Conservation (phyloP, 371 early-diverging fungal genomes). For the Mucor circinelloides region DNA sequence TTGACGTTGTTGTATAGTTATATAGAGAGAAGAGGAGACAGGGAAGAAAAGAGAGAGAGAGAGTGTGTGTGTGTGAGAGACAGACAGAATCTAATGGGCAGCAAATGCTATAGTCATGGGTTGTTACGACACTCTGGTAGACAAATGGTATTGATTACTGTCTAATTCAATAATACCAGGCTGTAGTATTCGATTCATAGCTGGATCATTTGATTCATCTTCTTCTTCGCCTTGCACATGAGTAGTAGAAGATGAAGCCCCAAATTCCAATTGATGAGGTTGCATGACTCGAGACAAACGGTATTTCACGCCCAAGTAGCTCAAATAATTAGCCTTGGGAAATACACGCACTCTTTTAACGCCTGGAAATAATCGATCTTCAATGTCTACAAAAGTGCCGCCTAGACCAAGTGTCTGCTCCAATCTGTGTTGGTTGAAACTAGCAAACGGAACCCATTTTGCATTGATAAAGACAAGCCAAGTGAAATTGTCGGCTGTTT, state of each 20-base stretch:
- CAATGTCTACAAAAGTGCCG: slow-evolving; percentile 53
- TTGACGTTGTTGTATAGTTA: not conserved
- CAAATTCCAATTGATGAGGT: slow-evolving; percentile 34
- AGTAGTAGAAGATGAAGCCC: not conserved
- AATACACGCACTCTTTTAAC: slow-evolving; percentile 53
- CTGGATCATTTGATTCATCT: slow-evolving; percentile 16
- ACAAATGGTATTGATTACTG: not conserved
- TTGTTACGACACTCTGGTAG: slow-evolving; percentile 7
- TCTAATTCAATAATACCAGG: not conserved
- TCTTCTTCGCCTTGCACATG: slow-evolving; percentile 1
- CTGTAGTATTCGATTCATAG: slow-evolving; percentile 11
- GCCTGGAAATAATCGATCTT: slow-evolving; percentile 45
- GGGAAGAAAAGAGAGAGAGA: not conserved
- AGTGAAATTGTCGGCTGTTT: slow-evolving; percentile 30
- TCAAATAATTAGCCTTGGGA: slow-evolving; percentile 50
- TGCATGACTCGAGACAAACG: slow-evolving; percentile 54
- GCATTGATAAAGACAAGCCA: slow-evolving; percentile 51
- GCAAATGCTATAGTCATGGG: not conserved
- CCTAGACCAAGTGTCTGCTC: slow-evolving; percentile 51
- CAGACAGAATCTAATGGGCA: not conserved
- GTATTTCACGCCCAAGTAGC: slow-evolving; percentile 52
- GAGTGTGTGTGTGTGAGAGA: not conserved
- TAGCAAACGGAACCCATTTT: slow-evolving; percentile 52
- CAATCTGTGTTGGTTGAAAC: slow-evolving; percentile 40
- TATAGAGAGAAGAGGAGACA: not conserved